A percentile compares a stretch with the other conserved stretches of the same genome.
Evolutionary conservation across 2,329 filamentous ascomycete species (phyloP).

Genomic region (Microcyclosporella mali): DNA sequence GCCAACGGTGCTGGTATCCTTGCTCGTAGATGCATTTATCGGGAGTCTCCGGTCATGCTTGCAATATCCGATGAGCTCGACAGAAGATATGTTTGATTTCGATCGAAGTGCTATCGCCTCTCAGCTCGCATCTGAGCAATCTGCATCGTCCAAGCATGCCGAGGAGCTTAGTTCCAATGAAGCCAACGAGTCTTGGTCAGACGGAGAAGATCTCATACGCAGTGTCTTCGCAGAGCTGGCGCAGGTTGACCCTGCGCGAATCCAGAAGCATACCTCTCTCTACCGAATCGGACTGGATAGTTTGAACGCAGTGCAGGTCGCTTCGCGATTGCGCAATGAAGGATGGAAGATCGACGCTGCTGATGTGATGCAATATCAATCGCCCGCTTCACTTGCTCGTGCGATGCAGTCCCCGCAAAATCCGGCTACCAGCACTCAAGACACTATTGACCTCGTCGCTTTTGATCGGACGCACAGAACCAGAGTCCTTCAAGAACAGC

Average conservation of each 20-base stretch:
- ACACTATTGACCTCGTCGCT: slow-evolving; percentile 42
- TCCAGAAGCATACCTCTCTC: slow-evolving; percentile 62
- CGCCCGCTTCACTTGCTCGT: slow-evolving; percentile 19
- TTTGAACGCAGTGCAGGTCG: slow-evolving; percentile 76
- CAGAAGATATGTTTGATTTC: slow-evolving; percentile 16
- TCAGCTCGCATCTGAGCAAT: slow-evolving; percentile 8
- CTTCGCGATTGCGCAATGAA: slow-evolving; percentile 56
- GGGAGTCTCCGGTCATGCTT: slow-evolving; percentile 23
- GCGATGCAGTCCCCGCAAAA: slow-evolving; percentile 5
- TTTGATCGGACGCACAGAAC: slow-evolving; percentile 45
- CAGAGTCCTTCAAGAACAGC: slow-evolving; percentile 29
- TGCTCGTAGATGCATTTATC: slow-evolving; percentile 27
- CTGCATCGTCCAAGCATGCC: neutral
- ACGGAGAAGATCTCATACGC: slow-evolving; percentile 49
- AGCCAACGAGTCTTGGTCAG: slow-evolving; percentile 40
- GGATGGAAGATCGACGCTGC: slow-evolving; percentile 57
- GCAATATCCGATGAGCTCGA: slow-evolving; percentile 24
- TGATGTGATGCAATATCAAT: slow-evolving; percentile 61
- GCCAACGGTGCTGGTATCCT: slow-evolving; percentile 31
- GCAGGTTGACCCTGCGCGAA: slow-evolving; percentile 42
- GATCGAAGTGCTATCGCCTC: slow-evolving; percentile 11
- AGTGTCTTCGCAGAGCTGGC: slow-evolving; percentile 55
- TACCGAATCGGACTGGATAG: slow-evolving; percentile 88
- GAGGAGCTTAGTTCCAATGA: neutral
- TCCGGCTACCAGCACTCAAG: neutral